Base-by-base conservation (phyloP, 805 yeast species). In the Aciculoconidium aculeatum region DNA sequence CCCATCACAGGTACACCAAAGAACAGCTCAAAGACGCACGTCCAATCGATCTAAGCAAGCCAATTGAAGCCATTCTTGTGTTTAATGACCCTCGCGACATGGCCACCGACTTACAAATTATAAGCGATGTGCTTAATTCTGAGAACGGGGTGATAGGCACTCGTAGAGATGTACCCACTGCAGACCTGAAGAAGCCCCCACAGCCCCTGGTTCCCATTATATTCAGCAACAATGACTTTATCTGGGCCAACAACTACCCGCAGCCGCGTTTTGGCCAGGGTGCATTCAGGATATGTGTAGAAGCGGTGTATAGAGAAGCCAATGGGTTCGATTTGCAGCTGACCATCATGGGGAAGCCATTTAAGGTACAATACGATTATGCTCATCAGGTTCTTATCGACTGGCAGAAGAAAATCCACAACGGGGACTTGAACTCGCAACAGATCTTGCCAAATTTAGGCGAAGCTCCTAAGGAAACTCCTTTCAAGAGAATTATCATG, bases 211-310 rank as follows among this genome's bases (percentile, higher is more conserved):
- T 81, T 2, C 94, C 92, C 3, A 77, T 83, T 11, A 72, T 75
- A 37, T 86, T 84, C 55, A 80, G 90, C 23, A 86, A 85, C 55
- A 73, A 81, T 47, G 96, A 88, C 55, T 72, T 84, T 46, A 47
- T 81, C 18, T 88, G 95, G 95, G 84, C 95, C 11, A 87, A 83
- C 47, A 86, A 80, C 45, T 88, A 80, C 52, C 55, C 51, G 10
- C 56, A 79, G 31, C 85, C 94, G 13, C 67, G 96, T 32, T 82
- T 85, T 47, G 96, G 96, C 5, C 95, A 87, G 58, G 96, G 96
- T 15, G 94, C 90, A 2, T 80, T 83, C 45, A 65, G 90, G 37
- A 68, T 73, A 29, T 58, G 72, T 24, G 56, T 81, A 4, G 80
- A 82, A 45, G 58, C 72, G 4, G 53, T 86, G 24, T 83, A 82